A percentile compares a stretch with the other conserved stretches of the same genome.
Conservation (phyloP, 2,329 filamentous ascomycete genomes). For the Cladophialophora yegresii region DNA sequence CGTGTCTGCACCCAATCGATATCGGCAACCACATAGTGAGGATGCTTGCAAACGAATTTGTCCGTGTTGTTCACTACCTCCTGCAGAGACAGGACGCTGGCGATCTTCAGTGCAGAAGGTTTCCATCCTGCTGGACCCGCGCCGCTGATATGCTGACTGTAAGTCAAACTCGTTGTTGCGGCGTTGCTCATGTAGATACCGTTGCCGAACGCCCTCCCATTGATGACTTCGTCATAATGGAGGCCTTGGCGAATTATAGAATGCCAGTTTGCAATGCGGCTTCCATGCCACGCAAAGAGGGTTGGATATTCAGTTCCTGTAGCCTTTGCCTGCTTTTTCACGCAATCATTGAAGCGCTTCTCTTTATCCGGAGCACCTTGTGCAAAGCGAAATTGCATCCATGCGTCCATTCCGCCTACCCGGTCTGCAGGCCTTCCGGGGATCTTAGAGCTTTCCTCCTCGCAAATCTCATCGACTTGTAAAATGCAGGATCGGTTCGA, state of each 20-base stretch:
- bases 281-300: conserved; percentile 86
- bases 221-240: conserved; percentile 62
- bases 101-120: conserved; percentile 64
- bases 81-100: conserved; percentile 69
- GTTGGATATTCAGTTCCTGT: conserved; percentile 60
- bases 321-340: conserved; percentile 51
- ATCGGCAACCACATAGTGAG: conserved; percentile 71
- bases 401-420: conserved; percentile 65
- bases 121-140: conserved; percentile 58
- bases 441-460: conserved; percentile 20
- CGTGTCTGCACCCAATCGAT: conserved; percentile 88
- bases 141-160: conserved; percentile 42
- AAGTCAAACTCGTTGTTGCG: conserved; percentile 59
- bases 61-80: conserved; percentile 77
- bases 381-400: conserved; percentile 81
- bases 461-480: conserved; percentile 60
- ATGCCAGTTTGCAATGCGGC: conserved; percentile 77
- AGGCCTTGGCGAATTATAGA: conserved; percentile 82
- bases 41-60: conserved; percentile 58
- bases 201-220: conserved; percentile 74
- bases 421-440: conserved; percentile 45
- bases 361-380: conserved; percentile 91
- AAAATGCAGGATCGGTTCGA: conserved; percentile 87
- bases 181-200: conserved; percentile 77
- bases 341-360: conserved; percentile 66